phyloP scores from a whole-genome alignment of 164 flowering plant genomes.

The Brasenia schreberi region DNA sequence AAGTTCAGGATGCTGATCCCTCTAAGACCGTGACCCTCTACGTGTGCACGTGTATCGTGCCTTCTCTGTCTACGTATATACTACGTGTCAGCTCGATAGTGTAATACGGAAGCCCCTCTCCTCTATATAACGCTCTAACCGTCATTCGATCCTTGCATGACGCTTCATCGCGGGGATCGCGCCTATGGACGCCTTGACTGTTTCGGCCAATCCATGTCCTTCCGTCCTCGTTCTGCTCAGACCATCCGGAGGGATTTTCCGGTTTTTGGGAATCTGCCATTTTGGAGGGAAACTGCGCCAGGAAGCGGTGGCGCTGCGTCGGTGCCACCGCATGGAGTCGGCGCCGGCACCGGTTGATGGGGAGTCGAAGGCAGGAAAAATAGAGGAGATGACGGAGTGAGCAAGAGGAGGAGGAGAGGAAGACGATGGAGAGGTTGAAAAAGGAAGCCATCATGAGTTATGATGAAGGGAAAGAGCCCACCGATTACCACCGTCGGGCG shows the following conservation, averaged over 20 bases:
- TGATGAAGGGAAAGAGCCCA: slow-evolving; percentile 42
- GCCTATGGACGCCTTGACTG: too few species aligned
- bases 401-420: neutral
- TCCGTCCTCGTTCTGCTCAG: too few species aligned
- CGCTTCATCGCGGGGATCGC: too few species aligned
- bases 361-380: neutral
- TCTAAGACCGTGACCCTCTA: too few species aligned
- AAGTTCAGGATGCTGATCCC: too few species aligned
- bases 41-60: too few species aligned
- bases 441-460: slow-evolving; percentile 54
- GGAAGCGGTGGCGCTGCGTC: neutral
- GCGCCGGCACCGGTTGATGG: neutral
- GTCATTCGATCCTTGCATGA: too few species aligned
- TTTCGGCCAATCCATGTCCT: too few species aligned
- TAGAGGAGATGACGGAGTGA: slow-evolving; percentile 12
- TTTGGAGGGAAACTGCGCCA: neutral
- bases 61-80: too few species aligned
- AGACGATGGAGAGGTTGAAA: slow-evolving; percentile 39
- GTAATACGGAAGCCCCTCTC: too few species aligned
- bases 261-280: neutral
- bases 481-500: slow-evolving; percentile 60
- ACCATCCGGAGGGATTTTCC: neutral
- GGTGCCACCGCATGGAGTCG: neutral
- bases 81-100: too few species aligned
- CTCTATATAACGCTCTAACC: too few species aligned